Evolutionary conservation across 2,329 filamentous ascomycete species (phyloP).

Genomic region (Hymenoscyphus linearis): DNA sequence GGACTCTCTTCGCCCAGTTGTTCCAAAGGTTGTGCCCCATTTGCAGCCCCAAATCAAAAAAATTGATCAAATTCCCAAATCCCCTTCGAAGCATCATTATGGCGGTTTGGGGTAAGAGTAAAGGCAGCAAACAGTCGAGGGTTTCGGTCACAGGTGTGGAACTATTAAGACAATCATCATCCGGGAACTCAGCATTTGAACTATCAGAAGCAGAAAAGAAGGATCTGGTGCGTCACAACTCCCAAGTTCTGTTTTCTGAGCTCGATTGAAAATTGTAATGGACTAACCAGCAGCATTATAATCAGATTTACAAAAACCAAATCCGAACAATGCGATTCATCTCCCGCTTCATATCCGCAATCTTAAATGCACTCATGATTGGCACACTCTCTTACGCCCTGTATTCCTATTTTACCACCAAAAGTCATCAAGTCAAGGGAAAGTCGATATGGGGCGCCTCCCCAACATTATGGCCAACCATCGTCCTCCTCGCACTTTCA

Average conservation of each 20-base stretch:
- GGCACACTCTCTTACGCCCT: constrained; percentile 17
- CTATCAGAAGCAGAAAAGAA: constrained; percentile 13
- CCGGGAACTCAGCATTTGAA: constrained; percentile 4
- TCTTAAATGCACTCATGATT: constrained; percentile 18
- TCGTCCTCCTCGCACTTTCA: constrained; percentile 17
- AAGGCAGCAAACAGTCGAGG: constrained; percentile 40
- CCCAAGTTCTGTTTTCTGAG: background rate
- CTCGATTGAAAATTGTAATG: background rate
- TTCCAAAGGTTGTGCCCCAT: background rate
- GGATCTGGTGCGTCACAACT: constrained; percentile 10
- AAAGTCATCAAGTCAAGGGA: constrained; percentile 7
- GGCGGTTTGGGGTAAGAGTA: constrained; percentile 12
- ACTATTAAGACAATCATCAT: constrained; percentile 2
- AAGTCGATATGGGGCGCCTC: constrained; percentile 12
- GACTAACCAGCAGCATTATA: background rate
- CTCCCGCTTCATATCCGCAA: constrained; percentile 13
- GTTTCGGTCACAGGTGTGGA: constrained; percentile 27
- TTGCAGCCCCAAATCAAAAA: background rate
- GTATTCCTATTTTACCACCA: constrained; percentile 18
- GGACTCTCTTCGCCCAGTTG: background rate
- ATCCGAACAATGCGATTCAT: constrained; percentile 22
- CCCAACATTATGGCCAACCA: constrained; percentile 18
- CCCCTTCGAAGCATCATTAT: constrained; percentile 1
- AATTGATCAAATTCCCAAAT: background rate
- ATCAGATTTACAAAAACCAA: constrained; percentile 17